Evolutionary conservation across 306 rosid genomes (phyloP).

Genomic region (Vachellia collinsii): DNA sequence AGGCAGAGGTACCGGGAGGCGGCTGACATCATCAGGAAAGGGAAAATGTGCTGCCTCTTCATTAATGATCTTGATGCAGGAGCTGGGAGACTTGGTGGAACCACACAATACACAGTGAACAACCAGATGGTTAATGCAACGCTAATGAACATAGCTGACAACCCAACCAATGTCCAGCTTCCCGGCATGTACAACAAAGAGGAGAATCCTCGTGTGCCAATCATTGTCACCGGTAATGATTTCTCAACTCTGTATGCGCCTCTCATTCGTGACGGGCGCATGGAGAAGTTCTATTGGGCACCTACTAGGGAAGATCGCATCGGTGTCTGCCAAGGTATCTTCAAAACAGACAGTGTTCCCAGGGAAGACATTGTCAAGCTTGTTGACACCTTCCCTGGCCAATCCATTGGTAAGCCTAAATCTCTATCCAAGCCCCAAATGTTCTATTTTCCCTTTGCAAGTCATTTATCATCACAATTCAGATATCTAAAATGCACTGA

Average conservation of each 20-base stretch:
- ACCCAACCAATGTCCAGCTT: slow-evolving; percentile 78
- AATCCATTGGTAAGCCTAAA: slow-evolving; percentile 62
- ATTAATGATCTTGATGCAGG: slow-evolving; percentile 86
- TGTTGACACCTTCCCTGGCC: slow-evolving; percentile 78
- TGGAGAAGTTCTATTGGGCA: slow-evolving; percentile 88
- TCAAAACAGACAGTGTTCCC: slow-evolving; percentile 50
- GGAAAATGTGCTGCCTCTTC: slow-evolving; percentile 83
- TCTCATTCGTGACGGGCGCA: slow-evolving; percentile 82
- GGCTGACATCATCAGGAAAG: slow-evolving; percentile 67
- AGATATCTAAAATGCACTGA: not conserved
- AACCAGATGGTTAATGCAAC: slow-evolving; percentile 88
- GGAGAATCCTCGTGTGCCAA: slow-evolving; percentile 74
- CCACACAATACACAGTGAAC: slow-evolving; percentile 81
- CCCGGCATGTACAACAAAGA: slow-evolving; percentile 83
- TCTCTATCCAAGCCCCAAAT: slow-evolving; percentile 5
- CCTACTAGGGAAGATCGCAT: slow-evolving; percentile 74
- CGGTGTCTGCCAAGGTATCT: slow-evolving; percentile 76
- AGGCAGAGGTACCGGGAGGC: slow-evolving; percentile 92
- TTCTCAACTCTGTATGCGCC: slow-evolving; percentile 83
- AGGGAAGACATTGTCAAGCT: slow-evolving; percentile 58
- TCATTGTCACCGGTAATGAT: slow-evolving; percentile 73
- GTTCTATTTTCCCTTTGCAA: not conserved
- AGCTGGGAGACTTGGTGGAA: slow-evolving; percentile 76
- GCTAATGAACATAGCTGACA: slow-evolving; percentile 84
- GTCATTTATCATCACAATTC: not conserved